These are phyloP conservation scores for Penicillium occitanis DNA, from an alignment of 2,329 filamentous ascomycete genomes.

Conservation along the genomic window DNA sequence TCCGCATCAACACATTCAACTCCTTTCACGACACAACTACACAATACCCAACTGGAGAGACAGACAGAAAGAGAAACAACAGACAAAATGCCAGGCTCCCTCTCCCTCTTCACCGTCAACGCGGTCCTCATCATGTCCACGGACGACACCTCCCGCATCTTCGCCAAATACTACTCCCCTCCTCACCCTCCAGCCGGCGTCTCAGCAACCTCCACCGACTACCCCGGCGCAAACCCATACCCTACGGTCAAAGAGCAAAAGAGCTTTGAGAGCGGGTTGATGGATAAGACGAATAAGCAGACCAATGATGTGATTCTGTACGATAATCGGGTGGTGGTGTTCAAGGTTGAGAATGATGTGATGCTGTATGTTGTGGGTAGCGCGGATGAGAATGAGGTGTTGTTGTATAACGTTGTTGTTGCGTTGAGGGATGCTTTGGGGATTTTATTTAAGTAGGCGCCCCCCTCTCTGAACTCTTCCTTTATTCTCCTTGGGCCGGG, in stretches of 20 bases:
- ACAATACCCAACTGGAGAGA: background rate
- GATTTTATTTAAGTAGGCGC: conserved; percentile 91
- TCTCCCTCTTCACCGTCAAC: conserved; percentile 74
- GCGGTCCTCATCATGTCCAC: conserved; percentile 76
- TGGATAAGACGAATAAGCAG: conserved; percentile 95
- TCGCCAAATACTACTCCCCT: conserved; percentile 86
- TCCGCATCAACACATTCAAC: conserved; percentile 13
- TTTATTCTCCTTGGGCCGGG: background rate
- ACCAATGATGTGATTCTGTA: conserved; percentile 95
- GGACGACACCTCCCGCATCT: conserved; percentile 87
- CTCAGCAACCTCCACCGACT: conserved; percentile 57
- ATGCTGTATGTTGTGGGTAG: conserved; percentile 93
- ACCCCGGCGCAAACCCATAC: conserved; percentile 73
- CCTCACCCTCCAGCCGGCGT: conserved; percentile 65
- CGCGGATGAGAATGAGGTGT: conserved; percentile 91
- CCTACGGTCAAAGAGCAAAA: conserved; percentile 90
- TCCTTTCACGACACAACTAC: conserved; percentile 4
- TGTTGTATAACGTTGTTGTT: conserved; percentile 91
- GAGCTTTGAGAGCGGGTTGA: conserved; percentile 90
- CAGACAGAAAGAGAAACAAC: background rate
- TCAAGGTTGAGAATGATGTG: conserved; percentile 96
- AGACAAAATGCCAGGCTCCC: conserved; percentile 67
- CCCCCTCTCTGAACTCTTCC: conserved; percentile 28
- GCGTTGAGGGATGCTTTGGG: conserved; percentile 88
- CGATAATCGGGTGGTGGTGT: conserved; percentile 93